Conservation (phyloP, 257 asterid species). For the Pogostemon cablin region DNA sequence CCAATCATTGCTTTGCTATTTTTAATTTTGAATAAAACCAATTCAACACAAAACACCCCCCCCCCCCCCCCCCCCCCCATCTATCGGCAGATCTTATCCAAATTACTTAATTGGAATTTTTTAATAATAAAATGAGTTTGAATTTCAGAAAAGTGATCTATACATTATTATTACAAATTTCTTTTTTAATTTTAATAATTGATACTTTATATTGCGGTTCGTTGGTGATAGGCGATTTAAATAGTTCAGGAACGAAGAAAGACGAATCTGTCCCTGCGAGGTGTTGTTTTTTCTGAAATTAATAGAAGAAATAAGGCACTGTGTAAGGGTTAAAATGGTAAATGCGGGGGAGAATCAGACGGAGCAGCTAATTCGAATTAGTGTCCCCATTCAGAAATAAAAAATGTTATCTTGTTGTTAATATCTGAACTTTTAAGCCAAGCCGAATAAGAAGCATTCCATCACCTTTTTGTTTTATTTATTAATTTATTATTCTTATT, state of each 20-base stretch:
- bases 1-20: conserved; percentile 27
- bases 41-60: neutral
- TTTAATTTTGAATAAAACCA: neutral
- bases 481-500: no score
- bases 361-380: conserved; percentile 25
- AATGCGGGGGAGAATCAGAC: conserved; percentile 25
- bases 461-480: no score
- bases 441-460: conserved; percentile 14
- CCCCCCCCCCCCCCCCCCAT: neutral
- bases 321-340: conserved; percentile 24
- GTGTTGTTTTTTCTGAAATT: neutral
- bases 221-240: neutral
- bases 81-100: conserved; percentile 17
- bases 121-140: neutral
- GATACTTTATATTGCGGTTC: neutral
- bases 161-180: neutral
- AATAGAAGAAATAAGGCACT: neutral
- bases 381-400: conserved; percentile 29
- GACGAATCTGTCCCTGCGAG: conserved; percentile 27
- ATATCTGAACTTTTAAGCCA: conserved; percentile 46
- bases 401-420: conserved; percentile 36
- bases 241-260: neutral
- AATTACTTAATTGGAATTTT: neutral
- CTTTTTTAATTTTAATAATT: neutral
- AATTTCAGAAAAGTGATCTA: neutral